Evolutionary conservation across 805 yeast genomes (phyloP), one percentile per base, ranked within the genome.

Genomic region (Teunomyces kruisii): DNA sequence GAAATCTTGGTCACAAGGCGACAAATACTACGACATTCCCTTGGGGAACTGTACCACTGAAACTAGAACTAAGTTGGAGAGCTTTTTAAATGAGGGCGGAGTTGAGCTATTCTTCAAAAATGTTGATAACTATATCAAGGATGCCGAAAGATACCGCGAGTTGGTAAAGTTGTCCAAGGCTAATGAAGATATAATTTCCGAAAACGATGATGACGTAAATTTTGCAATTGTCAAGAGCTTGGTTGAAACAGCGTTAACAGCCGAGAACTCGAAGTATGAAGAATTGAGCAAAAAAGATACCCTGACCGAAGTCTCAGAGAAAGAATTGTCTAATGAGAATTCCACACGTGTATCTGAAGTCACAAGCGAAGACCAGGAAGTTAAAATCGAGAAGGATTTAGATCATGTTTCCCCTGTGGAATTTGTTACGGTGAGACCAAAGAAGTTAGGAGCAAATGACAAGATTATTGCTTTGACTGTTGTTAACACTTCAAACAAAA

Each of bases 21-120:
- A 59, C 29, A 48, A 50, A 5, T 42, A 53, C 15, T 56, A 55
- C 39, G 67, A 62, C 46, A 57, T 64, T 39, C 65, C 67, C 15
- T 46, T 64, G 32, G 49, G 55, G 22, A 43, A 57, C 26, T 57
- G 62, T 33, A 46, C 39, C 19, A 36, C 24, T 9, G 50, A 31
- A 19, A 35, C 42, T 27, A 48, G 31, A 27, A 13, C n/a, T 5
- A 36, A 10, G 15, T 17, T 65, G 29, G 62, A 57, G 39, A 12
- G 40, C 2, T 39, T 55, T 19, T 41, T 61, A 9, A 24, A 38
- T 9, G 40, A 37, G 4, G 54, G 50, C 6, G 60, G 59, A 2
- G 36, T 56, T 41, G 41, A 44, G 4, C 50, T 49, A 1, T 63
- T 62, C 31, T 43, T 55, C 17, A 33, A 45, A 1, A 44, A 54